A percentile compares a stretch with the other conserved stretches of the same genome.
phyloP scores from a whole-genome alignment of 768 basidiomycete species.

The Tulasnella sp. region DNA sequence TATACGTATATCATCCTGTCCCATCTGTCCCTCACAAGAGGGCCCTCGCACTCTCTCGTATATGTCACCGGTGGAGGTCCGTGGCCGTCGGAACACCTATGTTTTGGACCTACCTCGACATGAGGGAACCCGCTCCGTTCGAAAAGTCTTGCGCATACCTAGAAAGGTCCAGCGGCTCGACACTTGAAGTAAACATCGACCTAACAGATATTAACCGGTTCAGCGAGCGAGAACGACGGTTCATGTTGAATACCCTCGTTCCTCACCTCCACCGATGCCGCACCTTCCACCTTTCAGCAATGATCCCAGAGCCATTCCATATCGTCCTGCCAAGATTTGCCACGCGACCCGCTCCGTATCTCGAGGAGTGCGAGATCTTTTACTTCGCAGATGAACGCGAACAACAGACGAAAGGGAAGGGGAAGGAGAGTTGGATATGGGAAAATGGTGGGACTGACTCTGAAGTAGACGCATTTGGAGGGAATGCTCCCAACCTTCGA shows the following conservation, averaged over 20 bases:
- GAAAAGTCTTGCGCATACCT: neutral
- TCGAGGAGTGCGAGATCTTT: conserved; percentile 3
- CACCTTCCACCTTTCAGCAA: conserved; percentile 7
- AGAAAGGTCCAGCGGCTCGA: conserved; percentile 1
- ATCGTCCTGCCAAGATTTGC: conserved; percentile 4
- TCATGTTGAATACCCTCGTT: neutral
- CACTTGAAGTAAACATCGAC: conserved; percentile 10
- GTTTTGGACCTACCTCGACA: conserved; percentile 13
- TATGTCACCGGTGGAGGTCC: conserved; percentile 8
- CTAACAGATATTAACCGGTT: neutral
- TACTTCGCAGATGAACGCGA: neutral
- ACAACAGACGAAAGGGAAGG: neutral
- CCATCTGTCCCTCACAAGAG: neutral
- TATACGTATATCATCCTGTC: neutral
- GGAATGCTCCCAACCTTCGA: conserved; percentile 1
- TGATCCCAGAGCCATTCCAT: neutral
- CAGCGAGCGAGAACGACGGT: neutral
- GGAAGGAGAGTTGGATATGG: neutral
- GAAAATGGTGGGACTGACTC: neutral
- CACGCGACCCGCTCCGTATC: neutral
- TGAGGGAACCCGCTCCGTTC: conserved; percentile 8
- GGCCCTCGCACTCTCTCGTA: conserved; percentile 3
- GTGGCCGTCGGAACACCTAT: neutral
- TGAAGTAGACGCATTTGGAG: conserved; percentile 3
- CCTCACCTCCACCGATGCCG: conserved; percentile 8